Percentiles rank a stretch among this genome's conserved stretches.
Evolutionary conservation across 2,329 filamentous ascomycete genomes (phyloP).

Genomic region (Massarina eburnea): DNA sequence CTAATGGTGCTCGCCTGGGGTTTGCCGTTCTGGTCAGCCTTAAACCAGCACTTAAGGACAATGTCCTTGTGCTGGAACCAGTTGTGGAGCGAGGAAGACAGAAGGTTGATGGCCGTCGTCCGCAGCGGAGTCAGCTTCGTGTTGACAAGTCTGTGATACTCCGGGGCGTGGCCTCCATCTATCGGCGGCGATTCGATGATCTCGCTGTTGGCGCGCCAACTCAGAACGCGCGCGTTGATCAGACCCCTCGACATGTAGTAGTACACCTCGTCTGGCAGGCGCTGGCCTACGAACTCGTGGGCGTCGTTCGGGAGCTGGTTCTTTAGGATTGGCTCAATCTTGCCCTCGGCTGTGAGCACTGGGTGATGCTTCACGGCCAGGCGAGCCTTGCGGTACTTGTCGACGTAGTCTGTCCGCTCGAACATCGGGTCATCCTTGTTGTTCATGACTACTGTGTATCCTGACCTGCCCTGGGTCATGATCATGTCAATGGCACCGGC

Average conservation of each 20-base stretch:
- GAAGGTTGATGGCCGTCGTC: constrained; percentile 73
- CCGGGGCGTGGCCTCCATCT: constrained; percentile 75
- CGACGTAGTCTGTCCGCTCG: constrained; percentile 73
- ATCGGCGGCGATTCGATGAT: constrained; percentile 80
- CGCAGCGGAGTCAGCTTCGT: constrained; percentile 73
- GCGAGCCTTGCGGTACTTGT: constrained; percentile 82
- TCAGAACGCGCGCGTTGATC: constrained; percentile 75
- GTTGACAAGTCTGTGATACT: constrained; percentile 79
- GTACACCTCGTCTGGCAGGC: constrained; percentile 85
- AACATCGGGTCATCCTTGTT: constrained; percentile 78
- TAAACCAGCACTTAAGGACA: constrained; percentile 78
- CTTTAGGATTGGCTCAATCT: constrained; percentile 72
- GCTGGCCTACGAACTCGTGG: constrained; percentile 86
- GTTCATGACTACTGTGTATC: constrained; percentile 72
- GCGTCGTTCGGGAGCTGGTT: constrained; percentile 78
- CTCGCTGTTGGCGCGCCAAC: constrained; percentile 79
- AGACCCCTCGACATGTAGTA: constrained; percentile 85
- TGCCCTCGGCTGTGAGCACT: constrained; percentile 74
- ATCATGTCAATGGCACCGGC: constrained; percentile 78
- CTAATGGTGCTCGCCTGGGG: constrained; percentile 63
- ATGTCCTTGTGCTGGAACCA: constrained; percentile 82
- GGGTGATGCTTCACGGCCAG: constrained; percentile 88
- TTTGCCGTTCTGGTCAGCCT: constrained; percentile 25
- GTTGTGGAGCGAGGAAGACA: constrained; percentile 78
- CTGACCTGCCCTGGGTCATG: constrained; percentile 64